phyloP scores from a whole-genome alignment of 78 protist species.

The Dictyostelium citrinum region DNA sequence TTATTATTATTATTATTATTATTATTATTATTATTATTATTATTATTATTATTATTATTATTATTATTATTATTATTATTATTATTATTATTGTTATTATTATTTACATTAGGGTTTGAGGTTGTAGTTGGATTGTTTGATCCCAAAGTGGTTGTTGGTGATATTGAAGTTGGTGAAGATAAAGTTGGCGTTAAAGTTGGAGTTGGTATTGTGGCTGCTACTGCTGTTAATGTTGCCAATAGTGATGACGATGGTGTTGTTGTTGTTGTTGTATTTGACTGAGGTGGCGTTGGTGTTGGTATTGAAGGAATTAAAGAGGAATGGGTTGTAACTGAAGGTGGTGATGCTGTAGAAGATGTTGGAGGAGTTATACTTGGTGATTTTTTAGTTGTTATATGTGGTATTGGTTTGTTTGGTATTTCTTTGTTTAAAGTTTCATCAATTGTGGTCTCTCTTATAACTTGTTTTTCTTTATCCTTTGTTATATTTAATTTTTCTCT shows the following conservation, averaged over 20 bases:
- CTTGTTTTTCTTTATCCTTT: not conserved
- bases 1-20: not conserved
- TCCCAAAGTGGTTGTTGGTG: not conserved
- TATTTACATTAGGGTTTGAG: not conserved
- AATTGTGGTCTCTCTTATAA: not conserved
- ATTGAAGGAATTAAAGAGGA: not conserved
- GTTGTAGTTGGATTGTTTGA: not conserved
- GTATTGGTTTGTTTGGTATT: not conserved
- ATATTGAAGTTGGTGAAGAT: not conserved
- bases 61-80: not conserved
- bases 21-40: not conserved
- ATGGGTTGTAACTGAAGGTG: not conserved
- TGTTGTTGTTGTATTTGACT: not conserved
- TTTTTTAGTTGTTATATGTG: not conserved
- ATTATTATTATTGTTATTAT: not conserved
- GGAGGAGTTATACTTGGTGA: not conserved
- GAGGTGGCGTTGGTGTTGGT: not conserved
- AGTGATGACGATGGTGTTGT: not conserved
- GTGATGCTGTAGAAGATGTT: not conserved
- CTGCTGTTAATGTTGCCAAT: not conserved
- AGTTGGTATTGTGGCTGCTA: not conserved
- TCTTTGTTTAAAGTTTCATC: not conserved
- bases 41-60: not conserved
- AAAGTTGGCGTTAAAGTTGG: not conserved
- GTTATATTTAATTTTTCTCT: not conserved